These are phyloP conservation scores for Lactifluus pinguis DNA, from an alignment of 768 basidiomycete species.

Conservation along the genomic window DNA sequence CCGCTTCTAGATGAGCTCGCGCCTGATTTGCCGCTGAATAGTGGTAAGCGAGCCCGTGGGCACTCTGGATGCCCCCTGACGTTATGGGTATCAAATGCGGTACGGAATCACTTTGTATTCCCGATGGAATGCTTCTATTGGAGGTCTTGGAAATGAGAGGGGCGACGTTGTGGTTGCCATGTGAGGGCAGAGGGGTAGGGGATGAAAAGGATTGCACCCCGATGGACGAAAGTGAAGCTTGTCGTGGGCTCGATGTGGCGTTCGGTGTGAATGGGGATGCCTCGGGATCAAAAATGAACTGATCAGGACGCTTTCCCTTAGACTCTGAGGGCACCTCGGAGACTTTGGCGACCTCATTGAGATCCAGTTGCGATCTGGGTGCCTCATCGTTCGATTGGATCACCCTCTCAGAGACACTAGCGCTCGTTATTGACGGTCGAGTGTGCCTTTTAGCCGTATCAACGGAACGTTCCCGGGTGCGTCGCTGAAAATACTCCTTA, in stretches of 20 bases:
- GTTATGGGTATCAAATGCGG: background rate
- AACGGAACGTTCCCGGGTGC: conserved; percentile 15
- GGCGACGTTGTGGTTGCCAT: conserved; percentile 6
- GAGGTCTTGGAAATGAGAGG: background rate
- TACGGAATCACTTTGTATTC: background rate
- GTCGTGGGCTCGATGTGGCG: conserved; percentile 17
- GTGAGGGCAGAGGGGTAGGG: conserved; percentile 8
- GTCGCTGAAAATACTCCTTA: conserved; percentile 18
- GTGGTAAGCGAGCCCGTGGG: background rate
- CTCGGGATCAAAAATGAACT: conserved; percentile 13
- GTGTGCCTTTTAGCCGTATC: background rate
- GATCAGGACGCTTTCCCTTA: background rate
- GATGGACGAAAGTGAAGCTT: background rate
- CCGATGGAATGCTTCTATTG: background rate
- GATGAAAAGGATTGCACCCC: conserved; percentile 9
- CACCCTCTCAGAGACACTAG: background rate
- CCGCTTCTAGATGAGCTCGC: conserved; percentile 5
- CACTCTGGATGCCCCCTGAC: background rate
- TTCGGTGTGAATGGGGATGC: conserved; percentile 16
- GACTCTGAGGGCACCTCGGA: background rate
- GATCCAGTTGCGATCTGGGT: background rate
- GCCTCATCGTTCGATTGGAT: background rate
- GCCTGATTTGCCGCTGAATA: background rate
- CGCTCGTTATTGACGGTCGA: background rate
- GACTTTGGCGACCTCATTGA: background rate